phyloP scores from a whole-genome alignment of 495 filamentous ascomycete species.

The Pseudoneurospora amorphoporcata region DNA sequence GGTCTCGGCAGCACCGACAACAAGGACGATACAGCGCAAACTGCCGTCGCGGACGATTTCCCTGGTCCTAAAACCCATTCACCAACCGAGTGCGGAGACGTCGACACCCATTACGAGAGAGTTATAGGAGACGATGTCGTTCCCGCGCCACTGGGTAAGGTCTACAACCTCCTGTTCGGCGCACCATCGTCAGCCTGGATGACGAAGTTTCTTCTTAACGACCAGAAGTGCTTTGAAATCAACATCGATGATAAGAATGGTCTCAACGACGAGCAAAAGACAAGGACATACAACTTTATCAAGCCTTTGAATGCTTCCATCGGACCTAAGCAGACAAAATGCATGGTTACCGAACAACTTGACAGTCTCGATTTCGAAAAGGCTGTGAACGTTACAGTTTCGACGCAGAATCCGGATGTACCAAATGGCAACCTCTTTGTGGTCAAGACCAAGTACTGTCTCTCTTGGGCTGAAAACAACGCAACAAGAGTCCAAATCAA shows the following conservation, averaged over 20 bases:
- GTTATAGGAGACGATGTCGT: conserved; percentile 76
- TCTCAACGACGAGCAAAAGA: conserved; percentile 59
- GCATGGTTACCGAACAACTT: conserved; percentile 73
- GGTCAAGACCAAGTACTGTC: conserved; percentile 87
- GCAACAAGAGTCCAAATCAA: conserved; percentile 73
- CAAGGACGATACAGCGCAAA: conserved; percentile 43
- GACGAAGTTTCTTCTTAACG: conserved; percentile 70
- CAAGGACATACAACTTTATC: conserved; percentile 75
- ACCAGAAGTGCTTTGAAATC: conserved; percentile 82
- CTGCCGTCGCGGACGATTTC: conserved; percentile 54
- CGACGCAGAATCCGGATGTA: conserved; percentile 89
- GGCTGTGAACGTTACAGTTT: conserved; percentile 63
- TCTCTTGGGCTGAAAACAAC: conserved; percentile 82
- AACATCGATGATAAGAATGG: conserved; percentile 76
- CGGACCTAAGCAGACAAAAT: conserved; percentile 92
- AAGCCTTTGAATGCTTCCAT: conserved; percentile 78
- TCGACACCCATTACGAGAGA: conserved; percentile 70
- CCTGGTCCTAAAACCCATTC: conserved; percentile 77
- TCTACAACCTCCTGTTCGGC: conserved; percentile 82
- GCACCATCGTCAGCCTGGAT: conserved; percentile 68
- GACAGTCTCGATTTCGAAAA: conserved; percentile 82
- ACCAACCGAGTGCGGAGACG: conserved; percentile 75
- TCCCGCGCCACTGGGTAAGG: conserved; percentile 79
- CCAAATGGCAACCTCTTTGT: conserved; percentile 86
- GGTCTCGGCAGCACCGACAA: conserved; percentile 40